Evolutionary conservation across 768 basidiomycete genomes (phyloP), one percentile per base, ranked within the genome.

Genomic region (Cystofilobasidium bisporidii): DNA sequence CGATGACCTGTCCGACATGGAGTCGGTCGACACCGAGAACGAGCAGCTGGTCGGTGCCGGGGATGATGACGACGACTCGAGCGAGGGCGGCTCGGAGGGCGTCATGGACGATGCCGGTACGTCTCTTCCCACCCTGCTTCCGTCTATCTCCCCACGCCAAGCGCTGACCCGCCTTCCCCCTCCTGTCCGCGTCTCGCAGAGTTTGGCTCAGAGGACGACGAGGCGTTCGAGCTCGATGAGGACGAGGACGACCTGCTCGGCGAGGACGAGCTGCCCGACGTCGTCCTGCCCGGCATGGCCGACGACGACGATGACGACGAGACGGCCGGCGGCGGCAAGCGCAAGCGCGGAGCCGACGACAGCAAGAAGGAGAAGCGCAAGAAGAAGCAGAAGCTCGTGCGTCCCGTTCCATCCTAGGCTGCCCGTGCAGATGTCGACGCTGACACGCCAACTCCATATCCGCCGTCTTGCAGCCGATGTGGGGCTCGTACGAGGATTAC

Each of bases 321-420:
- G 47, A 64, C 38, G 17, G 63, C n/a, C n/a, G n/a, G n/a, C n/a
- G n/a, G 47, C 40, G 68, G 68, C 28, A 72, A 67, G 64, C 43
- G 71, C 74, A 77, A 72, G 75, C 60, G 70, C 36, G 67, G 62
- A 33, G 67, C 69, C 12, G 60, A 65, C 40, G 71, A 79, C 11
- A 76, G 72, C n/a, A 60, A 60, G 60, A 77, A 78, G 63, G 67
- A 70, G 67, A 79, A 76, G 73, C 82, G 81, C 77, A 82, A 85
- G 77, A 89, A 89, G 80, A 90, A 85, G 78, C 74, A 72, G 61
- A 66, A 56, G 53, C 53, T 56, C 43, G 43, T 43, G 43, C 43
- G 43, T 43, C 43, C 36, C 36, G 6, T 76, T 71, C 36, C 12
- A 36, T 5, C 36, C 36, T 36, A 6, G 36, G 6, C 36, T 36